Evolutionary conservation across 1,284 basidiomycete species (phyloP).

Genomic region (Ustilago xerochloae): DNA sequence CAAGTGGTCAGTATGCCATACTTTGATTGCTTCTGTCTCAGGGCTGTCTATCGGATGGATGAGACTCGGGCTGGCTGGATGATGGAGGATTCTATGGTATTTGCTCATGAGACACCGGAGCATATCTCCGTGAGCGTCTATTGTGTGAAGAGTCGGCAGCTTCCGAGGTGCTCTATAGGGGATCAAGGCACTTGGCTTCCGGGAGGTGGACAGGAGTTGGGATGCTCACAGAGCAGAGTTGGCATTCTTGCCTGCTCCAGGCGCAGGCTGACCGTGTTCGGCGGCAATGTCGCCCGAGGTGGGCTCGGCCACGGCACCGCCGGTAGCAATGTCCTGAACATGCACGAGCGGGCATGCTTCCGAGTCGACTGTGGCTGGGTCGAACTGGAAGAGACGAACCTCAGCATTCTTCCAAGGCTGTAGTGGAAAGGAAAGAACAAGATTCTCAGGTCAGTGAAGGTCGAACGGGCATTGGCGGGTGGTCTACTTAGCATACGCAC

Average conservation of each 20-base stretch:
- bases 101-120: slow-evolving; percentile 39
- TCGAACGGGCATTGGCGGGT: neutral
- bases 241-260: slow-evolving; percentile 72
- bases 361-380: slow-evolving; percentile 45
- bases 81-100: slow-evolving; percentile 7
- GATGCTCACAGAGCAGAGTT: slow-evolving; percentile 54
- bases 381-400: slow-evolving; percentile 62
- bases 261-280: slow-evolving; percentile 17
- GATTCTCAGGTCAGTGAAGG: neutral
- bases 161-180: neutral
- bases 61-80: neutral
- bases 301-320: slow-evolving; percentile 53
- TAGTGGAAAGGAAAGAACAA: neutral
- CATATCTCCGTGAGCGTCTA: slow-evolving; percentile 40
- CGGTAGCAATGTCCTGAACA: slow-evolving; percentile 52
- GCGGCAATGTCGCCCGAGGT: slow-evolving; percentile 55
- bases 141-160: neutral
- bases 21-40: neutral
- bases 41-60: neutral
- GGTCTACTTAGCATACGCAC: slow-evolving; percentile 21
- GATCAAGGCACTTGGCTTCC: neutral
- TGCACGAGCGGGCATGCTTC: slow-evolving; percentile 54
- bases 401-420: slow-evolving; percentile 67
- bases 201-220: neutral
- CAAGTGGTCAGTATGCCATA: neutral